Evolutionary conservation across 495 filamentous ascomycete species (phyloP).

Genomic region (Aspergillus bridgeri): DNA sequence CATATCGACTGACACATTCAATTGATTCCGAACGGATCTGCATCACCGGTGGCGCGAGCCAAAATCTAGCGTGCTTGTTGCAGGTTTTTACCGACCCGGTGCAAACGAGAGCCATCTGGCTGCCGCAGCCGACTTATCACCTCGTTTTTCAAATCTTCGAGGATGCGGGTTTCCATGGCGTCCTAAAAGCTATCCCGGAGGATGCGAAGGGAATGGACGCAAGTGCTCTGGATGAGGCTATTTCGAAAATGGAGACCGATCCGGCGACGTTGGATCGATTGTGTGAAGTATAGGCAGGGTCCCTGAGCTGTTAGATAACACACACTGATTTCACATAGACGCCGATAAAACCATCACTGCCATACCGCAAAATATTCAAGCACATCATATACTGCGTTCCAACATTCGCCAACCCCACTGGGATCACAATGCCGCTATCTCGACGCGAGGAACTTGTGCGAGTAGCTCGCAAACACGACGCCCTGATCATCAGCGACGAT

Average conservation of each 20-base stretch:
- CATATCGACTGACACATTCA: constrained; percentile 39
- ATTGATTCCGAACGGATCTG: constrained; percentile 52
- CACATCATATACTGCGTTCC: constrained; percentile 73
- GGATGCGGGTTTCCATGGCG: constrained; percentile 54
- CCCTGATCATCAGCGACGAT: constrained; percentile 67
- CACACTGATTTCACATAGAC: neutral
- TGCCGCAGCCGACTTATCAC: constrained; percentile 65
- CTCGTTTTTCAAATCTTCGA: constrained; percentile 65
- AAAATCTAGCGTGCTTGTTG: constrained; percentile 59
- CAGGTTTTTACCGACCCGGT: constrained; percentile 62
- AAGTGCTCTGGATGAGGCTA: neutral
- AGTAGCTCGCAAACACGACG: constrained; percentile 60
- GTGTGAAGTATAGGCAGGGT: neutral
- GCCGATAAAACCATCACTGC: constrained; percentile 22
- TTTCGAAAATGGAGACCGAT: neutral
- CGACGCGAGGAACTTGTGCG: constrained; percentile 52
- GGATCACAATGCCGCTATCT: constrained; percentile 54
- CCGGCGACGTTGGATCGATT: neutral
- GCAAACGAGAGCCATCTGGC: constrained; percentile 61
- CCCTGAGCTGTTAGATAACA: neutral
- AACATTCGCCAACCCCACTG: constrained; percentile 65
- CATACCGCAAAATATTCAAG: constrained; percentile 57
- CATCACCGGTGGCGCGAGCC: constrained; percentile 61
- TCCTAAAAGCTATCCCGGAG: constrained; percentile 57
- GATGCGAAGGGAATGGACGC: constrained; percentile 64